Evolutionary conservation across 202 grass and related monocot genomes (phyloP).

Genomic region (Zizania palustris): DNA sequence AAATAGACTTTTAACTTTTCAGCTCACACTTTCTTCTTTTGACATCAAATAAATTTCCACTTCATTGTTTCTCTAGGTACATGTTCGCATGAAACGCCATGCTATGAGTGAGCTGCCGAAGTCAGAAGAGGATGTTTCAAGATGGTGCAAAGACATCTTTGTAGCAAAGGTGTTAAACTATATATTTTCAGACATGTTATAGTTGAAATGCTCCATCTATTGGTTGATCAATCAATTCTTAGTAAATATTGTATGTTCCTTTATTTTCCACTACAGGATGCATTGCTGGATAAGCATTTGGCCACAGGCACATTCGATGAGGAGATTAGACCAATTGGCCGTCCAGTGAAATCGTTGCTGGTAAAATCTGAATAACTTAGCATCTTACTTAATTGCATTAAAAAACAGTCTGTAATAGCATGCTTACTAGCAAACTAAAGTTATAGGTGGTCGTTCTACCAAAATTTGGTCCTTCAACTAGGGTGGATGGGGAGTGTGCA

Average conservation of each 20-base stretch:
- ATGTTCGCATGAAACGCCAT: conserved; percentile 87
- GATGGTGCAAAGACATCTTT: conserved; percentile 96
- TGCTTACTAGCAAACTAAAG: neutral
- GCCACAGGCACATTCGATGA: conserved; percentile 66
- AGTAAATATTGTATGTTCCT: conserved; percentile 6
- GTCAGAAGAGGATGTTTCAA: conserved; percentile 85
- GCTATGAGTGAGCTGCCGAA: conserved; percentile 83
- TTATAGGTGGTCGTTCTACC: no score
- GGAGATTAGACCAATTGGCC: conserved; percentile 68
- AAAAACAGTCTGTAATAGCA: conserved; percentile 1
- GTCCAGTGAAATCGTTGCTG: conserved; percentile 79
- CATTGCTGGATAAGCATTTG: conserved; percentile 77
- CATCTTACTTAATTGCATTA: neutral
- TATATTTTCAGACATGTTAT: conserved; percentile 32
- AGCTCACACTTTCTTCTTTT: neutral
- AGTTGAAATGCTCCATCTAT: neutral
- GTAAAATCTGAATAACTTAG: conserved; percentile 40
- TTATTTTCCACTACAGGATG: conserved; percentile 49
- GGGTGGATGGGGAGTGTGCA: neutral
- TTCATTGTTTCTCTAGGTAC: conserved; percentile 54
- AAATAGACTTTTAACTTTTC: no score
- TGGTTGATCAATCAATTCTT: conserved; percentile 16
- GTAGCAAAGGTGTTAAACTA: conserved; percentile 64
- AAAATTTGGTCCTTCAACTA: neutral
- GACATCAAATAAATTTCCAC: neutral